Evolutionary conservation across 2,329 filamentous ascomycete genomes (phyloP).

Genomic region (Botrytis tulipae): DNA sequence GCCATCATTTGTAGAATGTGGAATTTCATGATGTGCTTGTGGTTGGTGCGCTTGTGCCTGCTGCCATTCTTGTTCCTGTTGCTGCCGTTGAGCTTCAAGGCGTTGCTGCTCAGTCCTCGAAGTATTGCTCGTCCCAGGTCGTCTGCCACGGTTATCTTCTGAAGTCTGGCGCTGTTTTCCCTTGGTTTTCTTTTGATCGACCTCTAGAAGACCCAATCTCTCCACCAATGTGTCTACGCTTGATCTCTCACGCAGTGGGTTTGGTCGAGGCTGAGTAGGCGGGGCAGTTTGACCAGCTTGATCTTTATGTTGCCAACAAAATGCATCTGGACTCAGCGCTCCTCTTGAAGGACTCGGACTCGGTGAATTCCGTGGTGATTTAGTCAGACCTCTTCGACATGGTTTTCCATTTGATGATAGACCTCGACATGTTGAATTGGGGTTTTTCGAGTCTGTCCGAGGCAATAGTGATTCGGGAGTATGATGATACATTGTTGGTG

Average conservation of each 20-base stretch:
- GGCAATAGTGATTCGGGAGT: constrained; percentile 79
- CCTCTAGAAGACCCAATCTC: constrained; percentile 70
- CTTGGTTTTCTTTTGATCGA: constrained; percentile 40
- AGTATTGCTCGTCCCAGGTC: constrained; percentile 25
- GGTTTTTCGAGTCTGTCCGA: constrained; percentile 81
- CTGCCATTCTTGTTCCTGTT: constrained; percentile 16
- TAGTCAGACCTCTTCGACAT: constrained; percentile 70
- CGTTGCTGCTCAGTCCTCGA: constrained; percentile 31
- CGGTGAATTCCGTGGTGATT: constrained; percentile 38
- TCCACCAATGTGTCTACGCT: constrained; percentile 88
- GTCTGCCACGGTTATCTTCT: constrained; percentile 19
- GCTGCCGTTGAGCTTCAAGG: constrained; percentile 9
- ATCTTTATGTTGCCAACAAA: constrained; percentile 95
- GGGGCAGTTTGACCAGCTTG: constrained; percentile 52
- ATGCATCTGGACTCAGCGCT: constrained; percentile 43
- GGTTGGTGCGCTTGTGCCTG: constrained; percentile 2
- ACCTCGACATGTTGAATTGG: constrained; percentile 81
- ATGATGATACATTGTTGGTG: constrained; percentile 55
- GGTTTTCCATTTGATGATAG: constrained; percentile 79
- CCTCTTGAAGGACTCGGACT: constrained; percentile 31
- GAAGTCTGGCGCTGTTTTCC: constrained; percentile 29
- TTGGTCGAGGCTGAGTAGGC: constrained; percentile 31
- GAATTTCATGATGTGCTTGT: background rate
- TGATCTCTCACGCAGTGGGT: constrained; percentile 51
- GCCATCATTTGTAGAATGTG: background rate